Conservation (phyloP, 331 rosid species). For the Cucumis variabilis region DNA sequence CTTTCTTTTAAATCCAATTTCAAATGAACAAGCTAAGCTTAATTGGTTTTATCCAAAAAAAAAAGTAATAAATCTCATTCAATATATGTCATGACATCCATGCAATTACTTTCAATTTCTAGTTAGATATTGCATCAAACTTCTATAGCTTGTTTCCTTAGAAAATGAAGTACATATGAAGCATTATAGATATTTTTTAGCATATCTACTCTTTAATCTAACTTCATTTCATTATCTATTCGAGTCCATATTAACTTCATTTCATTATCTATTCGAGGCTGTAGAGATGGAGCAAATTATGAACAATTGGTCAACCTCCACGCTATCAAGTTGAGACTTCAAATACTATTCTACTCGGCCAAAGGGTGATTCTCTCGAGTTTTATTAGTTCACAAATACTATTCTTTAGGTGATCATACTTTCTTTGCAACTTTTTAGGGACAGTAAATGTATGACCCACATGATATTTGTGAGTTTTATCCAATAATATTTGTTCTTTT, state of each 20-base stretch:
- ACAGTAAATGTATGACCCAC: too few relatives aligned
- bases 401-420: too few relatives aligned
- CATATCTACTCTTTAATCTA: background rate
- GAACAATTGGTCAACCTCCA: too few relatives aligned
- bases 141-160: background rate
- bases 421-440: too few relatives aligned
- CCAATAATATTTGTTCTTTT: too few relatives aligned
- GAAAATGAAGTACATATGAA: background rate
- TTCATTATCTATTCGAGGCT: slow-evolving; percentile 44
- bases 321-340: too few relatives aligned
- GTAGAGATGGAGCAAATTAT: slow-evolving; percentile 81
- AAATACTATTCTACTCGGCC: too few relatives aligned
- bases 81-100: too few relatives aligned
- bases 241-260: slow-evolving; percentile 40
- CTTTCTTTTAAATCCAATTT: background rate
- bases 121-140: background rate
- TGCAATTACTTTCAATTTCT: background rate
- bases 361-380: too few relatives aligned
- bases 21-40: background rate
- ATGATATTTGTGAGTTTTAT: too few relatives aligned
- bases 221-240: background rate
- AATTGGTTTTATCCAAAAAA: slow-evolving; percentile 3
- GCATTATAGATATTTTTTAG: background rate
- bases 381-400: too few relatives aligned
- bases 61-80: background rate